Evolutionary conservation across 1,284 basidiomycete genomes (phyloP), one percentile per base, ranked within the genome.

Genomic region (Leccinum solheimii): DNA sequence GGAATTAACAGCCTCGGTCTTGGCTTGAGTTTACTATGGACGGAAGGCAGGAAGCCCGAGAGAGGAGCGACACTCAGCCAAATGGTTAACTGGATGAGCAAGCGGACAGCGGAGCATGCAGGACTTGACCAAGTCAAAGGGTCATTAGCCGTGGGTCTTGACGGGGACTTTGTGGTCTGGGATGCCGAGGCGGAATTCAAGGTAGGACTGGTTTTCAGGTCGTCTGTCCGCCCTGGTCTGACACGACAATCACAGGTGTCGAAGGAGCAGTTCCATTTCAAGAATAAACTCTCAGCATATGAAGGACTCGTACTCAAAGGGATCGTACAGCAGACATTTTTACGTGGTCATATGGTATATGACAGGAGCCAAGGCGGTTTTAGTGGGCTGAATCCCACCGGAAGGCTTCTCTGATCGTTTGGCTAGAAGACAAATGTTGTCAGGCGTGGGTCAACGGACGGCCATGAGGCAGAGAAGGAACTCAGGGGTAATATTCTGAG

Each of bases 281-380:
- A 94, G 80, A 97, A 97, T 79, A 96, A 95, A 75, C 72, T 96
- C 14, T 92, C 92, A 16, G 92, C 95, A 4, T 98, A 96, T 72
- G 83, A 91, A 66, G 94, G 93, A 5, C 78, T 85, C 70, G 80
- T 71, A 23, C 79, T 97, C 52, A 77, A 69, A n/a, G 95, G 95
- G 0, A 77, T 79, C 34, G 91, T 95, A 26, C 79, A 86, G 64
- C 79, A 87, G 74, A 94, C 93, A 0, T 93, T 85, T 72, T 76
- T 97, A 21, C 83, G 94, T 10, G 94, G 94, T 9, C 69, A 73
- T 45, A 75, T 89, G 51, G 83, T 88, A 0, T 96, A 89, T 73
- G 85, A 90, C 58, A 66, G 61, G 40, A 58, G 55, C 40, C 64
- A 53, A 56, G 69, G 68, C n/a, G 76, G 74, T 3, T 80, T 80